Percentiles rank a stretch among this genome's conserved stretches.
Conservation (phyloP, 202 grass and related monocot genomes). For the Schoenoplectus triqueter region DNA sequence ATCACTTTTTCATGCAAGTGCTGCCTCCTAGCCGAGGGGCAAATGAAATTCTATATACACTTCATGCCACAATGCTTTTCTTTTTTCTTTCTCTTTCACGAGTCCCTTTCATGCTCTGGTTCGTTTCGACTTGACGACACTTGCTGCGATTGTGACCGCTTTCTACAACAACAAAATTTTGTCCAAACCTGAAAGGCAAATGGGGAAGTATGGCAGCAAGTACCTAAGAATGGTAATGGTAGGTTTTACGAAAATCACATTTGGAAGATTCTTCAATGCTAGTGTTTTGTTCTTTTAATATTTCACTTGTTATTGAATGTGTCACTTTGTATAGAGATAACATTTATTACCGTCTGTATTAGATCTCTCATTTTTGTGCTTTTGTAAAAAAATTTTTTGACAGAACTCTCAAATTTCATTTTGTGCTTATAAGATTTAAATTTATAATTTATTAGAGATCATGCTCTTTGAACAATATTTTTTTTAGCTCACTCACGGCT, state of each 20-base stretch:
- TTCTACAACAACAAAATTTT: conserved; percentile 28
- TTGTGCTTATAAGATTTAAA: too few relatives aligned
- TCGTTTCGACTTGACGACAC: conserved; percentile 29
- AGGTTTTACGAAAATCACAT: neutral
- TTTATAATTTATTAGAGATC: too few relatives aligned
- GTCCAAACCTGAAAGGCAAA: conserved; percentile 25
- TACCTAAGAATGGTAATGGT: conserved; percentile 22
- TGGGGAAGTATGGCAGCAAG: conserved; percentile 31
- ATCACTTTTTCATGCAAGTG: conserved; percentile 63
- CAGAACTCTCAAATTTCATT: too few relatives aligned
- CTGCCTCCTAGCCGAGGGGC: conserved; percentile 43
- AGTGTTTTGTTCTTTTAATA: neutral
- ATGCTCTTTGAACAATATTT: too few relatives aligned
- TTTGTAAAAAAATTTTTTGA: too few relatives aligned
- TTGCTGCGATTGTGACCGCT: conserved; percentile 33
- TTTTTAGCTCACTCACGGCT: too few relatives aligned
- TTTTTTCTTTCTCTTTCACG: conserved; percentile 37
- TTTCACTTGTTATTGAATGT: neutral
- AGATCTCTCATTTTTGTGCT: too few relatives aligned
- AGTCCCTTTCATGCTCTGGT: conserved; percentile 47
- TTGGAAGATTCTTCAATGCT: conserved; percentile 23
- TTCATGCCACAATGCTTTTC: conserved; percentile 36
- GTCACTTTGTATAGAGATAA: too few relatives aligned
- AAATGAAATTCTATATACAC: conserved; percentile 34
- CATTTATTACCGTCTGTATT: too few relatives aligned